A percentile compares a stretch with the other conserved stretches of the same genome.
Conservation (phyloP, 1,284 basidiomycete species). For the Heimioporus retisporus region DNA sequence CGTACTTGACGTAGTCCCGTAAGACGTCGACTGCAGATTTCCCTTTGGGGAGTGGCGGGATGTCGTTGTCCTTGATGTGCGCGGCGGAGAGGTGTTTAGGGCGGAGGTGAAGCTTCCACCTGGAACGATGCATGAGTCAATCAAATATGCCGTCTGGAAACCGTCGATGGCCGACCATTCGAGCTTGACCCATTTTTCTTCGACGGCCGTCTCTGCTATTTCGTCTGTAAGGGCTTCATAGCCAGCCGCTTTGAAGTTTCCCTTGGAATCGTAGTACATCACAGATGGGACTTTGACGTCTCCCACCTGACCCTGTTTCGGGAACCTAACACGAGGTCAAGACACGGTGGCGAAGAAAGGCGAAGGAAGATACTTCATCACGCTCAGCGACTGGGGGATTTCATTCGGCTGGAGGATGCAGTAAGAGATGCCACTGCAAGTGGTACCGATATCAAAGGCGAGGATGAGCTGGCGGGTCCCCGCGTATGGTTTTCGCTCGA, state of each 20-base stretch:
- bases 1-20: conserved; percentile 50
- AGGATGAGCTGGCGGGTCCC: no score
- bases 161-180: neutral
- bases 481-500: no score
- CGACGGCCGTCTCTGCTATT: neutral
- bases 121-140: conserved; percentile 27
- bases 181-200: neutral
- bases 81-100: conserved; percentile 39
- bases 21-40: conserved; percentile 57
- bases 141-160: no score
- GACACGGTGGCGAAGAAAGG: neutral
- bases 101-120: conserved; percentile 66
- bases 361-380: neutral
- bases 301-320: neutral
- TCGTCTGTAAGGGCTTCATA: neutral
- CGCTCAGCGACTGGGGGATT: neutral
- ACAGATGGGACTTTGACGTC: conserved; percentile 8
- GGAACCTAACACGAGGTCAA: neutral
- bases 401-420: neutral
- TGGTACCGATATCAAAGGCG: neutral
- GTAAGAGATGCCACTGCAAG: conserved; percentile 3
- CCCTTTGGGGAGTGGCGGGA: conserved; percentile 54
- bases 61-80: conserved; percentile 22
- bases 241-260: neutral
- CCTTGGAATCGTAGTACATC: neutral